These are phyloP conservation scores for Clarkia xantiana DNA, from an alignment of 345 rosid species.

Conservation along the genomic window DNA sequence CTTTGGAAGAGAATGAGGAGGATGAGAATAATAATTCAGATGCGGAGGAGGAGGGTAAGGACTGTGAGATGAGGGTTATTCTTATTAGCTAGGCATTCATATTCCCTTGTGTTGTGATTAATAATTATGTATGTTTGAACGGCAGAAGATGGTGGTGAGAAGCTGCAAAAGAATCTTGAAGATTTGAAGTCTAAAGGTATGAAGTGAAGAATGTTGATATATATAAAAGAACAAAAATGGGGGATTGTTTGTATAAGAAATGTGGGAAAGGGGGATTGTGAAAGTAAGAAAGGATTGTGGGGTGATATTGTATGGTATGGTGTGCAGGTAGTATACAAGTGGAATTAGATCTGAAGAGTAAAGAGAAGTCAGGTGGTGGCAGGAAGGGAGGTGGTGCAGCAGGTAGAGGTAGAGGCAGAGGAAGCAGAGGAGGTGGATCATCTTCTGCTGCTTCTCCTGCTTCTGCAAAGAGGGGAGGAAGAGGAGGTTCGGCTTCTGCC, in stretches of 20 bases:
- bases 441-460: no score
- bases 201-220: no score
- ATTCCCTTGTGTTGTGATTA: not conserved
- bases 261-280: not conserved
- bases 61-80: not conserved
- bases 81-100: not conserved
- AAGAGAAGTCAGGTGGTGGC: slow-evolving; percentile 32
- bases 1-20: slow-evolving; percentile 42
- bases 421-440: no score
- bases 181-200: slow-evolving; percentile 62
- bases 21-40: slow-evolving; percentile 53
- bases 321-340: slow-evolving; percentile 52
- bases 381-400: slow-evolving; percentile 43
- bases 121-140: not conserved
- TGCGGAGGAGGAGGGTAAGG: slow-evolving; percentile 47
- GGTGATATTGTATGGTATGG: not conserved
- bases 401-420: slow-evolving; percentile 32
- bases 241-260: no score
- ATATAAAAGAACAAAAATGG: no score
- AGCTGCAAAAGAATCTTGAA: slow-evolving; percentile 57
- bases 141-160: slow-evolving; percentile 23
- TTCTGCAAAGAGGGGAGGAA: slow-evolving; percentile 17
- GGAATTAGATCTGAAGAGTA: slow-evolving; percentile 56
- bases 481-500: slow-evolving; percentile 28
- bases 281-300: not conserved